Conservation (phyloP, 2,329 filamentous ascomycete species). For the Aureobasidium sp. region DNA sequence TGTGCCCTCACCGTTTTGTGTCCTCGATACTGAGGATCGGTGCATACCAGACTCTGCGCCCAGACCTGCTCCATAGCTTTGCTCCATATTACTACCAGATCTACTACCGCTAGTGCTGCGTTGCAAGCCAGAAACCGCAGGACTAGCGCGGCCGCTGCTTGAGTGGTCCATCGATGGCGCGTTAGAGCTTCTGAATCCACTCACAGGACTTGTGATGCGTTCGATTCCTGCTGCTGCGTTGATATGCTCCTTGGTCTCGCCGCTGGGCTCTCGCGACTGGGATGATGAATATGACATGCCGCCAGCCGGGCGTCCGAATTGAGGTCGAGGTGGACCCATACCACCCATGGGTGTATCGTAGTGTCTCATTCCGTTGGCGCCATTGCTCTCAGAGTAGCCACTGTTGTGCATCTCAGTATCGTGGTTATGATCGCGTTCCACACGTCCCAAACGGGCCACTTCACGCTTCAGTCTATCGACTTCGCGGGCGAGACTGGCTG, state of each 20-base stretch:
- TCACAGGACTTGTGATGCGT: constrained; percentile 5
- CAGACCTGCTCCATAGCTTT: not conserved
- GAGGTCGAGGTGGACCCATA: constrained; percentile 2
- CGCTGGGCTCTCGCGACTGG: constrained; percentile 1
- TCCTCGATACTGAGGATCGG: not conserved
- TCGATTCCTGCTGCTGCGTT: constrained; percentile 1
- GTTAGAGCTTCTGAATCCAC: constrained; percentile 3
- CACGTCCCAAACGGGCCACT: constrained; percentile 27
- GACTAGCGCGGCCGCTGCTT: constrained; percentile 12
- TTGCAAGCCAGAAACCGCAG: constrained; percentile 3
- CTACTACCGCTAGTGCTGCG: constrained; percentile 8
- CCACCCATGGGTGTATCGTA: constrained; percentile 7
- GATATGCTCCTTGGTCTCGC: constrained; percentile 35
- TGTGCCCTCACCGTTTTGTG: not conserved
- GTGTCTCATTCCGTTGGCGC: constrained; percentile 12
- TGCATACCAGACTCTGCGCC: not conserved
- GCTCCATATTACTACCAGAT: constrained; percentile 4
- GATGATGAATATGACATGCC: constrained; percentile 6
- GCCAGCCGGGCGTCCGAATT: not conserved
- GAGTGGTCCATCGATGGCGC: constrained; percentile 6
- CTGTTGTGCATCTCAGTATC: constrained; percentile 7
- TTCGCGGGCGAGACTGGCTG: constrained; percentile 76
- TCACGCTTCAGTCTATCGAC: constrained; percentile 91
- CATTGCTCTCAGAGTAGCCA: constrained; percentile 13
- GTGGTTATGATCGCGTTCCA: constrained; percentile 3